Base-by-base conservation (phyloP, 2,329 filamentous ascomycete species). In the Massarina eburnea region DNA sequence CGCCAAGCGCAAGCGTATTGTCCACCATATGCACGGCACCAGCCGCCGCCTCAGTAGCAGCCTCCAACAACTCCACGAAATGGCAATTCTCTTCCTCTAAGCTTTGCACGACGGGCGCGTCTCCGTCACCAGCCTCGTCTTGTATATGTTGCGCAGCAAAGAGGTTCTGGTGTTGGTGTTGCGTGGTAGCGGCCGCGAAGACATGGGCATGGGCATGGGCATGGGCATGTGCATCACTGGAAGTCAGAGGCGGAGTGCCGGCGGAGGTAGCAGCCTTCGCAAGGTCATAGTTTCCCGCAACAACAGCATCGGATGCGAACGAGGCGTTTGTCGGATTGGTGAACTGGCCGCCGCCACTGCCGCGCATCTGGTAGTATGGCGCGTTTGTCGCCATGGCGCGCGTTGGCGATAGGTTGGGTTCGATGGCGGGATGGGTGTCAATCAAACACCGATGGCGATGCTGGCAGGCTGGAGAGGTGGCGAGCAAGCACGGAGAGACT, bases 11-110 rank as follows among this genome's bases (percentile, higher is more conserved):
- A 12, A 10, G 15, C 36, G 46, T 39, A n/a, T 52, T 39, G 48
- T 57, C 55, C 6, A 44, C 46, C 22, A 56, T 46, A 17, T 51
- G 34, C 41, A 50, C 56, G 40, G 66, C 62, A 12, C 52, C 61
- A 6, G 39, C 39, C 29, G 66, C 63, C 49, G 66, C 66, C 14
- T 65, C 64, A 17, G 61, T 67, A 7, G 66, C 68, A 52, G 68
- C 68, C 41, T 70, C 66, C 4, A 71, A 50, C 40, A 71, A 48
- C 42, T 69, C 66, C 2, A 55, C 66, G 26, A 71, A 57, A 32
- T 66, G 61, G 26, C 62, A 62, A 22, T 59, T 66, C 20, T 64
- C 60, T 18, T 62, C 60, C 26, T 66, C 66, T 12, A 57, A 40
- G 6, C 52, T 54, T 27, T 49, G 45, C 18, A 40, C 20, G 8